phyloP scores from a whole-genome alignment of 495 filamentous ascomycete genomes.

The Hypoxylon rickii region DNA sequence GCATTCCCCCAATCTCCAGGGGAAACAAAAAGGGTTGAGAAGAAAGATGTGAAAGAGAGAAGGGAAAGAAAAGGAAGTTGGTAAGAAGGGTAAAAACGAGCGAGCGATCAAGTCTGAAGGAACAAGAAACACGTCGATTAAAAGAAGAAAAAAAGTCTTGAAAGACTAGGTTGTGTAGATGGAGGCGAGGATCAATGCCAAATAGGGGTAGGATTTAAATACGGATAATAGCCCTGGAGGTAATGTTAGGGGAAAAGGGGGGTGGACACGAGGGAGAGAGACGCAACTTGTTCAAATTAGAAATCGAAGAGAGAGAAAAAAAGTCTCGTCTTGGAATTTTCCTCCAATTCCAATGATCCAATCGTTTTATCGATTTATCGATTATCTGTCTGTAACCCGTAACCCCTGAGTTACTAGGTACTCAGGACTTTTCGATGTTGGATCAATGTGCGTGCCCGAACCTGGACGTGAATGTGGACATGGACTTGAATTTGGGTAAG shows the following conservation, averaged over 20 bases:
- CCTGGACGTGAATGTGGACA: too few relatives aligned
- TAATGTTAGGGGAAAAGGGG: conserved; percentile 22
- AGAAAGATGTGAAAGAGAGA: conserved; percentile 14
- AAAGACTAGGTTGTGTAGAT: too few relatives aligned
- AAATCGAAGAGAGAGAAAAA: background rate
- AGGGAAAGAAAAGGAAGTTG: conserved; percentile 3
- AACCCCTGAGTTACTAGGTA: conserved; percentile 20
- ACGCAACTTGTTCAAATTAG: conserved; percentile 26
- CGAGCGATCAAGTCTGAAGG: background rate
- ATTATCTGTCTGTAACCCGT: too few relatives aligned
- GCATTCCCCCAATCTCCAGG: conserved; percentile 27
- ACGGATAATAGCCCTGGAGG: too few relatives aligned
- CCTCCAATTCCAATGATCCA: conserved; percentile 26
- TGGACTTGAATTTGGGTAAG: too few relatives aligned
- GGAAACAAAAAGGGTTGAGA: background rate
- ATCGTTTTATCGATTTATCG: too few relatives aligned
- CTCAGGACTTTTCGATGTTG: too few relatives aligned
- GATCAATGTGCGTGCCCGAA: too few relatives aligned
- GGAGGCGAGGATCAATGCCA: conserved; percentile 27
- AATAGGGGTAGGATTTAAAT: conserved; percentile 20
- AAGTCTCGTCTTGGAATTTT: conserved; percentile 19
- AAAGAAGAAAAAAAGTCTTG: background rate
- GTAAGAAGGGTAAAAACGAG: conserved; percentile 8
- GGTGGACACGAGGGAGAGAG: conserved; percentile 6
- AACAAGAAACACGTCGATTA: conserved; percentile 5